Percentiles rank a stretch among this genome's conserved stretches.
Conservation (phyloP, 352 stramenopile species). For the Globisporangium parvum region DNA sequence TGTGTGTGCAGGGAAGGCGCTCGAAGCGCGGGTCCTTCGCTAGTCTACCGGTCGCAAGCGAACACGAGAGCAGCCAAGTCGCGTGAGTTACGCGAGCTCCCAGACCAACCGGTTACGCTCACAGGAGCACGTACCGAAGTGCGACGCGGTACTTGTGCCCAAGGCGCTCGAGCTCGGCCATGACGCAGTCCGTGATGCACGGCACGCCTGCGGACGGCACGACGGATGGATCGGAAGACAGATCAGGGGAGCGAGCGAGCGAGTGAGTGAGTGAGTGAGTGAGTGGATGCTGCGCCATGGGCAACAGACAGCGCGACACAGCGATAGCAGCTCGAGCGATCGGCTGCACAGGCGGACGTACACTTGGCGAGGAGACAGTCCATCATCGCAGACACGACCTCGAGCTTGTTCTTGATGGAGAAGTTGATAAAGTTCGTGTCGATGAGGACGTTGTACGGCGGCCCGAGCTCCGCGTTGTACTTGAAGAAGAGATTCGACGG, state of each 20-base stretch:
- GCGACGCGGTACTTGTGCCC: slow-evolving; percentile 97
- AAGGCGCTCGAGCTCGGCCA: slow-evolving; percentile 99
- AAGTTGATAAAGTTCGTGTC: slow-evolving; percentile 99
- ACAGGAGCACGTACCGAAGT: slow-evolving; percentile 26
- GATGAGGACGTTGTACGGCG: slow-evolving; percentile 98
- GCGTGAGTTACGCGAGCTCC: background rate
- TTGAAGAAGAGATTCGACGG: slow-evolving; percentile 99
- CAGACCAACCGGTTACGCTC: background rate
- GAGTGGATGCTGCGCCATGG: background rate
- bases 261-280: no score
- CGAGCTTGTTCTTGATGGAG: slow-evolving; percentile 99
- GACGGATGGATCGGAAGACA: no score
- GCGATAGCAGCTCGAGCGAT: background rate
- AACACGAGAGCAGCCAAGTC: background rate
- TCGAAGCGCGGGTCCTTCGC: slow-evolving; percentile 98
- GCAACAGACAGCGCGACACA: background rate
- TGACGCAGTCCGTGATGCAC: slow-evolving; percentile 99
- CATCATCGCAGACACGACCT: slow-evolving; percentile 99
- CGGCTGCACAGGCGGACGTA: slow-evolving; percentile 20
- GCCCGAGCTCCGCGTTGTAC: slow-evolving; percentile 98
- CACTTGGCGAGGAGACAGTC: slow-evolving; percentile 99
- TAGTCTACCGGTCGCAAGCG: slow-evolving; percentile 31
- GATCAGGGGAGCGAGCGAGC: no score
- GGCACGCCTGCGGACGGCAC: slow-evolving; percentile 73
- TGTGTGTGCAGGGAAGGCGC: slow-evolving; percentile 96